Evolutionary conservation across 2,329 filamentous ascomycete genomes (phyloP).

Genomic region (Lasiodiplodia gonubiensis): DNA sequence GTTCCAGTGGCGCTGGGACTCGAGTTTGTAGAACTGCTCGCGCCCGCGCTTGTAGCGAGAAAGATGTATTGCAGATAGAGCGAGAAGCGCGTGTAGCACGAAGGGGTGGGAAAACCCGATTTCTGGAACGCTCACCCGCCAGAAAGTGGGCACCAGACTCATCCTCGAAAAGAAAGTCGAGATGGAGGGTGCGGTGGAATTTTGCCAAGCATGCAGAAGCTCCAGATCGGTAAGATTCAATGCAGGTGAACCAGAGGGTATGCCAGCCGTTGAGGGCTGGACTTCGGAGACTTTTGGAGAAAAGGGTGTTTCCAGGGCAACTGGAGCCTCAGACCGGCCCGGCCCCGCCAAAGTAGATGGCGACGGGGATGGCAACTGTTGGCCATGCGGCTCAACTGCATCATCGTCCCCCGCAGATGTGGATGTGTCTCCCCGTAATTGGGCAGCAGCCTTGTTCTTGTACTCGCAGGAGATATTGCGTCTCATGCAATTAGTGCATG

Average conservation of each 20-base stretch:
- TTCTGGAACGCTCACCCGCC: background rate
- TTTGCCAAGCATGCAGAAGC: background rate
- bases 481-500: constrained; percentile 40
- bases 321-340: background rate
- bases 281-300: too few species aligned
- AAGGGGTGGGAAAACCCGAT: constrained; percentile 9
- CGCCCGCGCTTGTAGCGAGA: constrained; percentile 13
- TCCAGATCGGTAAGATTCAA: constrained; percentile 12
- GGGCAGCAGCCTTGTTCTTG: background rate
- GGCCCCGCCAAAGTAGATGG: background rate
- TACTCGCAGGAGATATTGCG: constrained; percentile 37
- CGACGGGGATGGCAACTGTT: background rate
- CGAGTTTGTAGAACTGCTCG: background rate
- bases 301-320: background rate
- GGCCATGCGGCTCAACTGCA: background rate
- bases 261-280: background rate
- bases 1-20: background rate
- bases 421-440: constrained; percentile 11
- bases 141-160: background rate
- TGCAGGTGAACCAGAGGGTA: background rate
- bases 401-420: constrained; percentile 32
- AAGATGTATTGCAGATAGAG: background rate
- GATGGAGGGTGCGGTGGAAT: background rate
- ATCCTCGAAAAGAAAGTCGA: constrained; percentile 29
- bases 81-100: background rate